A percentile compares a stretch with the other conserved stretches of the same genome.
Conservation (phyloP, 129 eudicot genomes). For the Flaveria linearis region DNA sequence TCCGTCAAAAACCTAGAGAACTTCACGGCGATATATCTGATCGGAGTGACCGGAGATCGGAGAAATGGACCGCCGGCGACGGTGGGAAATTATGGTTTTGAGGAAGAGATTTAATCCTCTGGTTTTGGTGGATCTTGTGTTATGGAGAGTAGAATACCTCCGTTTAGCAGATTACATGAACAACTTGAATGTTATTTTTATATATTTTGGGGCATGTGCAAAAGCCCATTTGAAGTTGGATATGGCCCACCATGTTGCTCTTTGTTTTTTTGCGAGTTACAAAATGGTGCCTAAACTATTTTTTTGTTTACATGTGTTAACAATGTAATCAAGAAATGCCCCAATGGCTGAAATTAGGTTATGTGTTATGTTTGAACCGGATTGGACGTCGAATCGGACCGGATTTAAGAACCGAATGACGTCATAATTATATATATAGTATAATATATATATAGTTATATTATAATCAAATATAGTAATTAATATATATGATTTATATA, state of each 20-base stretch:
- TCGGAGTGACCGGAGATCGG: background rate
- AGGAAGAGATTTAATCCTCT: background rate
- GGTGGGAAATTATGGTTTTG: background rate
- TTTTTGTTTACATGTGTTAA: background rate
- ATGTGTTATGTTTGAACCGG: too few species aligned
- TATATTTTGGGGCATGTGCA: constrained; percentile 10
- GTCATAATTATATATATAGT: too few species aligned
- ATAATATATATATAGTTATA: too few species aligned
- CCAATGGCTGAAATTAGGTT: too few species aligned
- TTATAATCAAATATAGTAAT: too few species aligned
- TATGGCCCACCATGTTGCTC: constrained; percentile 9
- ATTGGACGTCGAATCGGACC: too few species aligned
- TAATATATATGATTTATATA: too few species aligned
- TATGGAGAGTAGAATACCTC: background rate
- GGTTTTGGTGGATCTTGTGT: constrained; percentile 5
- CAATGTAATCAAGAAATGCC: background rate
- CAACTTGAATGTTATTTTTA: background rate
- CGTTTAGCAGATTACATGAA: background rate
- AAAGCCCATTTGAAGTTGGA: background rate
- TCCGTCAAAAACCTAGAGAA: background rate
- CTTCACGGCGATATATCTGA: background rate
- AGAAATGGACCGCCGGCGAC: constrained; percentile 4
- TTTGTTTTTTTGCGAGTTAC: background rate
- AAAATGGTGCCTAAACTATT: background rate
- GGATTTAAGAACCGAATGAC: too few species aligned